Conservation (phyloP, 495 filamentous ascomycete genomes). For the Xylaria palmicola region DNA sequence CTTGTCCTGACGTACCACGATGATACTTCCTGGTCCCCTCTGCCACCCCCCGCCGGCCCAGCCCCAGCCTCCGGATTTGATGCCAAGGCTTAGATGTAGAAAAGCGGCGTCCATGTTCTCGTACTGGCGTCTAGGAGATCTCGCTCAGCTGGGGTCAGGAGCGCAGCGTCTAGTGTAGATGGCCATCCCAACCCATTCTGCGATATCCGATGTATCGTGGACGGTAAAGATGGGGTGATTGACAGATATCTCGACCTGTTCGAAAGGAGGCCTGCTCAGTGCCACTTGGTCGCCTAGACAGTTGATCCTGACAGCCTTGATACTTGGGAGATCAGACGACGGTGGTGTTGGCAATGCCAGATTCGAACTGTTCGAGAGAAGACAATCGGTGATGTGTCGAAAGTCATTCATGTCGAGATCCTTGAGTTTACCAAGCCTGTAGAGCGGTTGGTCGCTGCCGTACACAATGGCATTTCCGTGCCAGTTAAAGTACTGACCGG, state of each 20-base stretch:
- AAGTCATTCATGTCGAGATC: conserved; percentile 37
- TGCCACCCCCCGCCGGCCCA: background rate
- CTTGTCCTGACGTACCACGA: background rate
- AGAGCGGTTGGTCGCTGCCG: background rate
- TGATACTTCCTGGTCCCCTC: background rate
- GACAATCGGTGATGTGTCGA: conserved; percentile 29
- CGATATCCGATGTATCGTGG: conserved; percentile 15
- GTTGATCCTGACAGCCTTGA: conserved; percentile 34
- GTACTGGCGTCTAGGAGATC: background rate
- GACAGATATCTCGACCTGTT: conserved; percentile 24
- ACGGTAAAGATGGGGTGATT: conserved; percentile 16
- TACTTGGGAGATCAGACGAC: background rate
- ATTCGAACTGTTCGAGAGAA: conserved; percentile 20
- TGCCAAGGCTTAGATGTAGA: background rate
- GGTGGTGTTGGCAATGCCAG: background rate
- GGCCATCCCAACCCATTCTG: conserved; percentile 12
- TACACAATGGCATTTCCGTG: background rate
- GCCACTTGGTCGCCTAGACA: conserved; percentile 31
- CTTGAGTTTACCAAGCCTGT: conserved; percentile 7
- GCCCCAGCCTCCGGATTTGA: background rate
- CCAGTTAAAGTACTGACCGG: background rate
- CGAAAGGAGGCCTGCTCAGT: conserved; percentile 24
- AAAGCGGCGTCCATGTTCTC: background rate
- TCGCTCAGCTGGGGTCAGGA: background rate
- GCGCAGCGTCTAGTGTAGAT: background rate